Percentiles rank a stretch among this genome's conserved stretches.
Conservation (phyloP, 2,329 filamentous ascomycete genomes). For the Sporothrix brasiliensis region DNA sequence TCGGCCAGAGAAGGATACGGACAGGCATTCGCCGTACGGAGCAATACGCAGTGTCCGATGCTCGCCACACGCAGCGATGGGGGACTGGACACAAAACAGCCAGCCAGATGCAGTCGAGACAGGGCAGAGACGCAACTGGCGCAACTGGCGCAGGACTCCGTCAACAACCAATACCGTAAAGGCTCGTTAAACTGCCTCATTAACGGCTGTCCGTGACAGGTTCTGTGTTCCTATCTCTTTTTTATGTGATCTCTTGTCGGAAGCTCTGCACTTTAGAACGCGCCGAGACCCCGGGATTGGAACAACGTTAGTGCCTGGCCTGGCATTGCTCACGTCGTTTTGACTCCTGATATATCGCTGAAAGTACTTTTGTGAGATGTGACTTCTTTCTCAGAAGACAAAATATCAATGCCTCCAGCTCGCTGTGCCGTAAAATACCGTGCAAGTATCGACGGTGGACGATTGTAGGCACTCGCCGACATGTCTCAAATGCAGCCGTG, state of each 20-base stretch:
- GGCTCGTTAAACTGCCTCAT: background rate
- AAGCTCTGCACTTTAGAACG: slow-evolving; percentile 9
- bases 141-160: background rate
- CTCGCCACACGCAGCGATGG: slow-evolving; percentile 4
- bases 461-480: background rate
- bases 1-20: slow-evolving; percentile 19
- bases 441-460: background rate
- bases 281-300: slow-evolving; percentile 2
- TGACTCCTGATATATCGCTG: background rate
- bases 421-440: background rate
- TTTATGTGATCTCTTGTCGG: background rate
- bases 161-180: background rate
- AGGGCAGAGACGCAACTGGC: background rate
- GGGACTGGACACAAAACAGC: background rate
- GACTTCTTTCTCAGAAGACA: slow-evolving; percentile 1
- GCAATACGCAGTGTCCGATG: background rate
- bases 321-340: background rate
- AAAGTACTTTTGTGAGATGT: slow-evolving; percentile 12
- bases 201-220: background rate
- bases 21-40: background rate
- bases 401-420: background rate
- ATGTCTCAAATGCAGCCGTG: slow-evolving; percentile 1
- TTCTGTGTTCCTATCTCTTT: background rate
- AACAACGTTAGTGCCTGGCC: slow-evolving; percentile 11
- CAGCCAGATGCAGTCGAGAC: slow-evolving; percentile 2